phyloP scores from a whole-genome alignment of 1,284 basidiomycete species.

The Melampsora abietis-canadensis region DNA sequence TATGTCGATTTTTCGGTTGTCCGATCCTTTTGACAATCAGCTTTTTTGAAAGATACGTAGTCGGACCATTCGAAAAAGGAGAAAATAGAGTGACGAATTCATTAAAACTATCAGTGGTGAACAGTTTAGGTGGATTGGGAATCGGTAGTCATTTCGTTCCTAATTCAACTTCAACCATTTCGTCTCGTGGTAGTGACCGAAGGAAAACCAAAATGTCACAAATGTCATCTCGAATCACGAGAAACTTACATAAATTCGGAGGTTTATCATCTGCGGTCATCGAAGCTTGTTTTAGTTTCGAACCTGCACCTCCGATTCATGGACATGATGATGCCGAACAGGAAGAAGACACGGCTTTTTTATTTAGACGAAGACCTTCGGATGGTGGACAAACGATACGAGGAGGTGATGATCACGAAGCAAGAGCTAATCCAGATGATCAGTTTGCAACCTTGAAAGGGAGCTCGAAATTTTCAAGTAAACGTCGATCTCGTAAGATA shows the following conservation, averaged over 20 bases:
- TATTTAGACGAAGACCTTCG: background rate
- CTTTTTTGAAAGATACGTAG: conserved; percentile 39
- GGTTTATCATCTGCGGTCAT: conserved; percentile 27
- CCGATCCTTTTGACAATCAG: conserved; percentile 36
- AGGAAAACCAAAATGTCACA: conserved; percentile 26
- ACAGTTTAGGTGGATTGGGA: conserved; percentile 26
- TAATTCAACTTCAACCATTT: background rate
- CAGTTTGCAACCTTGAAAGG: background rate
- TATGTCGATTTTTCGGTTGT: conserved; percentile 41
- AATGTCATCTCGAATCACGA: conserved; percentile 33
- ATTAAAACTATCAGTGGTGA: conserved; percentile 31
- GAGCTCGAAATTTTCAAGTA: background rate
- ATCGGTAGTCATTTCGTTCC: background rate
- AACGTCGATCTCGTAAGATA: background rate
- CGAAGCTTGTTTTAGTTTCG: conserved; percentile 40
- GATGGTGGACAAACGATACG: background rate
- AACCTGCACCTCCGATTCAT: conserved; percentile 21
- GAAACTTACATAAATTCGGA: conserved; percentile 33
- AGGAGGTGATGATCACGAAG: background rate
- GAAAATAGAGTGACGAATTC: conserved; percentile 27
- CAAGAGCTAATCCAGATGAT: background rate
- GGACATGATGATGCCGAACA: background rate
- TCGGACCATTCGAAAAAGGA: conserved; percentile 34
- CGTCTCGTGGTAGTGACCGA: background rate
- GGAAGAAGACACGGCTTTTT: background rate